Conservation (phyloP, 2,329 filamentous ascomycete species). For the Epichloe elymi region DNA sequence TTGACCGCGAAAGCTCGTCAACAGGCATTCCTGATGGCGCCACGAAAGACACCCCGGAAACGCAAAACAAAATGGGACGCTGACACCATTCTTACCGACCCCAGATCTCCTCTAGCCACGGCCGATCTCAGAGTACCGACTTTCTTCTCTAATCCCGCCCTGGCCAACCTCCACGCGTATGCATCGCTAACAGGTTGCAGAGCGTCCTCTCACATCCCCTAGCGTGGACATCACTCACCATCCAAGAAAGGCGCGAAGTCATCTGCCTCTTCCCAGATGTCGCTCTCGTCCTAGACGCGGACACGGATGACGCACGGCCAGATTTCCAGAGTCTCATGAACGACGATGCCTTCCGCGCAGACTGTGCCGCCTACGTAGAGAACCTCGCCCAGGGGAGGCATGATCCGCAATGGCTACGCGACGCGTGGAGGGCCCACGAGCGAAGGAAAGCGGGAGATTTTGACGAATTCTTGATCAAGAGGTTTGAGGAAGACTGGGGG, state of each 20-base stretch:
- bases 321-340: constrained; percentile 30
- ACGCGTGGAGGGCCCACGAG: constrained; percentile 38
- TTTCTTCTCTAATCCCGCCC: neutral
- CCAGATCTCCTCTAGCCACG: constrained; percentile 25
- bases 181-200: constrained; percentile 10
- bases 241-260: constrained; percentile 22
- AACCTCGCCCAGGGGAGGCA: constrained; percentile 34
- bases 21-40: neutral
- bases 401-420: constrained; percentile 37
- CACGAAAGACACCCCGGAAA: neutral
- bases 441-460: constrained; percentile 36
- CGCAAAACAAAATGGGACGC: constrained; percentile 23
- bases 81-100: constrained; percentile 22
- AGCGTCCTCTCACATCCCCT: constrained; percentile 23
- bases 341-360: constrained; percentile 34
- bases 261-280: constrained; percentile 25
- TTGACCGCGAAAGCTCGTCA: too few species aligned
- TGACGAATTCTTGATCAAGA: constrained; percentile 30
- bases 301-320: constrained; percentile 24
- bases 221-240: constrained; percentile 24
- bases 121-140: constrained; percentile 22
- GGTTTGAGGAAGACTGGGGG: constrained; percentile 38
- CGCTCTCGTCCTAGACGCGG: constrained; percentile 24
- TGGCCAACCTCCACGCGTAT: neutral
- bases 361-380: constrained; percentile 31